phyloP scores from a whole-genome alignment of 345 rosid genomes.

The Crucihimalaya himalaica region DNA sequence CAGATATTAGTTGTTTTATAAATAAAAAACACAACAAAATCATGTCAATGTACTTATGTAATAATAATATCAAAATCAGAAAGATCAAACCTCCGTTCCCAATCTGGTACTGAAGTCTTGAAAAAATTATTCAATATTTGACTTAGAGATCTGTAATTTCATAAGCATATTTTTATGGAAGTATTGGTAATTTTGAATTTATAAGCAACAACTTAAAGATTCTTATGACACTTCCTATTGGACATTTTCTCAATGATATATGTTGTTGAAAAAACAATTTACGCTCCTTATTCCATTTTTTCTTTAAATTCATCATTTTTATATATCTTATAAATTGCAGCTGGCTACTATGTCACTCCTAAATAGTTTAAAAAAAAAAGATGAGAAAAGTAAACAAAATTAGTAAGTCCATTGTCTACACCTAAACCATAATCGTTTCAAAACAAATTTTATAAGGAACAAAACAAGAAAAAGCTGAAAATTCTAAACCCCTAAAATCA shows the following conservation, averaged over 20 bases:
- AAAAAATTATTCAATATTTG: neutral
- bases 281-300: too few relatives aligned
- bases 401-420: too few relatives aligned
- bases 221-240: neutral
- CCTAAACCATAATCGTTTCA: too few relatives aligned
- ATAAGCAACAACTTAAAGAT: neutral
- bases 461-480: too few relatives aligned
- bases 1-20: neutral
- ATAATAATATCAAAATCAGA: neutral
- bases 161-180: neutral
- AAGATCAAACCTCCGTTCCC: constrained; percentile 4
- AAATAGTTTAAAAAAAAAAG: too few relatives aligned
- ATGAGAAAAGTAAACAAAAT: too few relatives aligned
- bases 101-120: neutral
- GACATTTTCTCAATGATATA: neutral
- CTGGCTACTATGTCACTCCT: too few relatives aligned
- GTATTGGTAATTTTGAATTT: neutral
- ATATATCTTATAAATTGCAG: too few relatives aligned
- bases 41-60: neutral
- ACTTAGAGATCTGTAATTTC: constrained; percentile 2
- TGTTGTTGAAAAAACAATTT: neutral
- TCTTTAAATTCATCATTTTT: too few relatives aligned
- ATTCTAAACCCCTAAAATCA: too few relatives aligned
- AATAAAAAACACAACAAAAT: neutral
- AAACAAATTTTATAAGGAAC: too few relatives aligned